Base-by-base conservation (phyloP, 768 basidiomycete species). In the Leccinellum luteum region DNA sequence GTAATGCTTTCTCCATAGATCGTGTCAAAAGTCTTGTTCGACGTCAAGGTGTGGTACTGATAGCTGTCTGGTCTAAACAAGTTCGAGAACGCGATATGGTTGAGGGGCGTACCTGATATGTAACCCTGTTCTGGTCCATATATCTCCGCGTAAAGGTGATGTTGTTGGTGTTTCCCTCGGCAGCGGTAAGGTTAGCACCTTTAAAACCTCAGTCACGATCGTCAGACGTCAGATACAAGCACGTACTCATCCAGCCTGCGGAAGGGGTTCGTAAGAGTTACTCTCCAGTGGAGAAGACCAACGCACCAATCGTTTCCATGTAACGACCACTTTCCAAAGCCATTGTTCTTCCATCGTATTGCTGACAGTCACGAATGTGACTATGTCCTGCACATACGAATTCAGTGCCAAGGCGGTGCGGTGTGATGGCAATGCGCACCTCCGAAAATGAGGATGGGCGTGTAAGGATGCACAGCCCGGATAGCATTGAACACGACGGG, bases 221-320 rank as follows among this genome's bases (percentile, higher is more conserved):
- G 21, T 48, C 4, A 28, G 13, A 21, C 13, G 47, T 31, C 13
- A 28, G 10, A 38, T 30, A 2, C 13, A 31, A 12, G 2, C 13
- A 72, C 78, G 38, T 64, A 86, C 89, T 86, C 77, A 89, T 74
- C 83, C 85, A 92, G 10, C 86, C 73, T 70, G 25, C 30, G 28
- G 49, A 43, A 35, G 30, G 43, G 8, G 45, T 44, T 1, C 32
- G 6, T 38, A 15, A 2, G 34, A 35, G 27, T n/a, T 10, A n/a
- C 19, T 21, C 4, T 23, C 7, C 27, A 31, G 30, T 19, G 6
- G 30, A 30, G 41, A 19, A 0, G 13, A 8, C 7, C 9, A 13
- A 52, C 81, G 14, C 49, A 88, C 91, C 92, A 54, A 95, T 76
- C 8, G 94, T 97, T 74, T 97, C 94, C 87, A 96, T 90, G 68